Evolutionary conservation across 176 grass and related monocot genomes (phyloP).

Genomic region (Rhynchospora pubera): DNA sequence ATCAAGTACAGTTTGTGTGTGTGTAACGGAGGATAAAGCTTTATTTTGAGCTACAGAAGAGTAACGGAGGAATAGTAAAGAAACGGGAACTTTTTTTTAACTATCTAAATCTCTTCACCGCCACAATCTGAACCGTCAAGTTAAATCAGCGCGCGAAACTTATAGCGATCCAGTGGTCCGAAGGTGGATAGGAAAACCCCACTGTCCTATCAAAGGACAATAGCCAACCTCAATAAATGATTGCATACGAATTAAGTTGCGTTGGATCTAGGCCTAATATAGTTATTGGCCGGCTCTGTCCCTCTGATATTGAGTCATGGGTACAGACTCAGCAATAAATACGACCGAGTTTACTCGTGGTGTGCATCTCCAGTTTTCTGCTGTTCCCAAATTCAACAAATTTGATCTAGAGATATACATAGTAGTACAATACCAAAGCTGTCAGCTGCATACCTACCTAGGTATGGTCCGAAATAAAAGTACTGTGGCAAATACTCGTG

Average conservation of each 20-base stretch:
- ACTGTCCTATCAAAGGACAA: too few relatives aligned
- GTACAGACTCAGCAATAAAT: neutral
- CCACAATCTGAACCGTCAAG: too few relatives aligned
- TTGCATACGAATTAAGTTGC: neutral
- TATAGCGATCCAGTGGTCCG: too few relatives aligned
- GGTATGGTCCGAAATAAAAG: neutral
- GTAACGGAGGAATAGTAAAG: too few relatives aligned
- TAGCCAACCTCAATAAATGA: neutral
- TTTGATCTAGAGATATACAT: neutral
- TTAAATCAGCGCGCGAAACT: too few relatives aligned
- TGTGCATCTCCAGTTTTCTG: neutral
- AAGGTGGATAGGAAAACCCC: too few relatives aligned
- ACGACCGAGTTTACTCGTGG: neutral
- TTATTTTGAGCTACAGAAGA: too few relatives aligned
- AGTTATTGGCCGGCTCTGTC: neutral
- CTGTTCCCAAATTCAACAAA: too few relatives aligned
- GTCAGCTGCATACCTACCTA: neutral
- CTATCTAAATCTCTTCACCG: too few relatives aligned
- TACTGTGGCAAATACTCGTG: neutral
- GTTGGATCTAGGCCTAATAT: neutral
- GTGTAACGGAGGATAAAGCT: too few relatives aligned
- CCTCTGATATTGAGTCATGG: neutral
- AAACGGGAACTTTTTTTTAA: too few relatives aligned
- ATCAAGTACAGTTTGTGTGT: too few relatives aligned
- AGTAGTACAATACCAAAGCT: neutral